A percentile compares a stretch with the other conserved stretches of the same genome.
These are phyloP conservation scores for Chrysoporthe deuterocubensis DNA, from an alignment of 2,329 filamentous ascomycete genomes.

Conservation along the genomic window DNA sequence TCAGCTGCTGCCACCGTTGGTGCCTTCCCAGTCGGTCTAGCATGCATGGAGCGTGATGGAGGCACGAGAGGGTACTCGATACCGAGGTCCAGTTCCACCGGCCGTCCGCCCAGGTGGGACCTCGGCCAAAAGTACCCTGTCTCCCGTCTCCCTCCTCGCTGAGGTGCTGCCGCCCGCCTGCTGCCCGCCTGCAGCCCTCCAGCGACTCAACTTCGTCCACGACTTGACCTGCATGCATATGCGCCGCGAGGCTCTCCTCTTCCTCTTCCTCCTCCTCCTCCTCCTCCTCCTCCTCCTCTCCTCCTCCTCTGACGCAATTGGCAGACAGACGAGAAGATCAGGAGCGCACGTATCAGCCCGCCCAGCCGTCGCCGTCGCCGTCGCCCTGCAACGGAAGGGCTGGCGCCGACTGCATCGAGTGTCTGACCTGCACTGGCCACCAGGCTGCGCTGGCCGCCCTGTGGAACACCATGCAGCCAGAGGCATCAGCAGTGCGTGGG, in stretches of 20 bases:
- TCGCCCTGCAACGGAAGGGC: no score
- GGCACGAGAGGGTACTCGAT: neutral
- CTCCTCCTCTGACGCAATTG: neutral
- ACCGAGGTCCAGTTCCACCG: neutral
- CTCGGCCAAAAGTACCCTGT: neutral
- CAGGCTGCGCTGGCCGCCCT: neutral
- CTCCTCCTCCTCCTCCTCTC: no score
- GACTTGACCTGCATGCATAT: neutral
- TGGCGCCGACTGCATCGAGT: neutral
- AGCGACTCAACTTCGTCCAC: neutral
- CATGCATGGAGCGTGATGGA: no score
- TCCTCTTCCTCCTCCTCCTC: no score
- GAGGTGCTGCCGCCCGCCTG: no score
- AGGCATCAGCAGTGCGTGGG: neutral
- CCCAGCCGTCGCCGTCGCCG: neutral
- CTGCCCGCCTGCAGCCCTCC: neutral
- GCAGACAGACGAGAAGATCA: neutral
- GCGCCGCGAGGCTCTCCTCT: neutral
- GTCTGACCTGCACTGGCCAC: neutral
- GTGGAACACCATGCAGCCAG: neutral
- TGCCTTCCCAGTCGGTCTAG: slow-evolving; percentile 5
- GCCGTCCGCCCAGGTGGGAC: neutral
- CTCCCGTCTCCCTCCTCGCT: no score
- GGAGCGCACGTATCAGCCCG: neutral
- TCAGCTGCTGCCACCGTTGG: slow-evolving; percentile 1